A percentile compares a stretch with the other conserved stretches of the same genome.
Conservation (phyloP, 768 basidiomycete genomes). For the Cystofilobasidium capitatum region DNA sequence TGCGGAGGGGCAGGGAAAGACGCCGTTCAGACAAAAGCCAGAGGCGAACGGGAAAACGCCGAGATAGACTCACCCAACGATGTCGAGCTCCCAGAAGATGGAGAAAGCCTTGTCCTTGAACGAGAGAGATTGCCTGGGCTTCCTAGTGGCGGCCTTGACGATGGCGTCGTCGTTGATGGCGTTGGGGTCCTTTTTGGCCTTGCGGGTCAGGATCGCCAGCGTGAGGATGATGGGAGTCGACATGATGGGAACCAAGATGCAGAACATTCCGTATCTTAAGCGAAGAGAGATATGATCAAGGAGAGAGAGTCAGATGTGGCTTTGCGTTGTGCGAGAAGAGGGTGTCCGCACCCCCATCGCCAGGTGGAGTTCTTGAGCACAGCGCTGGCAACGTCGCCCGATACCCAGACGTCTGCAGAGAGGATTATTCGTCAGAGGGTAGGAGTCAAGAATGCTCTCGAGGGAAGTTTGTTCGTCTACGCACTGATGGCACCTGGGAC, state of each 20-base stretch:
- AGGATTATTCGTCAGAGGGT: too few species aligned
- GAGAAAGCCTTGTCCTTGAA: slow-evolving; percentile 18
- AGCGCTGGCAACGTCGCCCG: slow-evolving; percentile 30
- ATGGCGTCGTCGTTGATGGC: not conserved
- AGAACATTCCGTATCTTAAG: not conserved
- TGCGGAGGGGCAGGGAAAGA: too few species aligned
- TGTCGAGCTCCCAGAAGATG: slow-evolving; percentile 38
- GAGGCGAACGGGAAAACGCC: too few species aligned
- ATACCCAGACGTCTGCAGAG: slow-evolving; percentile 37
- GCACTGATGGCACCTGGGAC: slow-evolving; percentile 37
- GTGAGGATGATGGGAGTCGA: slow-evolving; percentile 36
- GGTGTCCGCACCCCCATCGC: slow-evolving; percentile 32
- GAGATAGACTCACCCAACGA: too few species aligned
- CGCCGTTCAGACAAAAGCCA: too few species aligned
- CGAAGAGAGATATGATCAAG: not conserved
- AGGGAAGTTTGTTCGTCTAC: too few species aligned
- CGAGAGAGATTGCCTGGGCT: not conserved
- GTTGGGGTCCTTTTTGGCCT: not conserved
- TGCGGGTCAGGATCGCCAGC: slow-evolving; percentile 29
- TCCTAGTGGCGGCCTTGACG: not conserved
- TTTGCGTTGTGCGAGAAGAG: too few species aligned
- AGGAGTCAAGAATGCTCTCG: too few species aligned
- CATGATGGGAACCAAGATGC: slow-evolving; percentile 33
- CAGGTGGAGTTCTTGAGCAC: slow-evolving; percentile 28
- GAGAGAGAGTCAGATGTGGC: too few species aligned